Percentiles rank a stretch among this genome's conserved stretches.
phyloP scores from a whole-genome alignment of 2,329 filamentous ascomycete species.

The Calonectria crousiana region DNA sequence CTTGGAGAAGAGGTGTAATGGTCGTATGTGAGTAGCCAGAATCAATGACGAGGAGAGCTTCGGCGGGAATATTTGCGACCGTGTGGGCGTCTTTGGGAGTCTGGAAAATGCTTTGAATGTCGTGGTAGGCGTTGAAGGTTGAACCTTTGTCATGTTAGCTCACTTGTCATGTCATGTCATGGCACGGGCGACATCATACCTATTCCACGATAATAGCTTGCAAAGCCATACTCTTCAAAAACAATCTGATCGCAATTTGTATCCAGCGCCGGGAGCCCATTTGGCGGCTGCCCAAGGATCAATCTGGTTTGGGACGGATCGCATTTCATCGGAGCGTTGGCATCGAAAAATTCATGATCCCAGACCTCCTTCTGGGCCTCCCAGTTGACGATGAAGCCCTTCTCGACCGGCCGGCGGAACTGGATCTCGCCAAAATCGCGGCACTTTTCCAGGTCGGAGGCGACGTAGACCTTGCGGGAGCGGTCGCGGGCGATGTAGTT shows the following conservation, averaged over 20 bases:
- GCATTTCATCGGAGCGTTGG: conserved; percentile 74
- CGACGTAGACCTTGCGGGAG: conserved; percentile 83
- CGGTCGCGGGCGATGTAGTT: conserved; percentile 91
- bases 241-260: conserved; percentile 95
- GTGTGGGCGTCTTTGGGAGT: conserved; percentile 63
- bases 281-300: conserved; percentile 87
- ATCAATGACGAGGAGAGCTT: conserved; percentile 90
- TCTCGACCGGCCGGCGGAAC: conserved; percentile 91
- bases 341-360: conserved; percentile 87
- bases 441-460: conserved; percentile 81
- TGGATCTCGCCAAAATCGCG: conserved; percentile 90
- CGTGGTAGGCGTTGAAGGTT: conserved; percentile 84
- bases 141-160: conserved; percentile 67
- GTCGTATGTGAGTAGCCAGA: conserved; percentile 95
- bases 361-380: conserved; percentile 95
- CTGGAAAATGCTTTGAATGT: conserved; percentile 77
- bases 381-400: conserved; percentile 96
- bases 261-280: conserved; percentile 83
- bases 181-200: conserved; percentile 58
- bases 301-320: conserved; percentile 87
- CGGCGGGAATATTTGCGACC: conserved; percentile 67
- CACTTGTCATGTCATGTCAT: not conserved
- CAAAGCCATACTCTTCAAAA: conserved; percentile 97
- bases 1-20: conserved; percentile 86
- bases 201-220: conserved; percentile 82